phyloP scores from a whole-genome alignment of 805 yeast species.

The Saturnispora bothae region DNA sequence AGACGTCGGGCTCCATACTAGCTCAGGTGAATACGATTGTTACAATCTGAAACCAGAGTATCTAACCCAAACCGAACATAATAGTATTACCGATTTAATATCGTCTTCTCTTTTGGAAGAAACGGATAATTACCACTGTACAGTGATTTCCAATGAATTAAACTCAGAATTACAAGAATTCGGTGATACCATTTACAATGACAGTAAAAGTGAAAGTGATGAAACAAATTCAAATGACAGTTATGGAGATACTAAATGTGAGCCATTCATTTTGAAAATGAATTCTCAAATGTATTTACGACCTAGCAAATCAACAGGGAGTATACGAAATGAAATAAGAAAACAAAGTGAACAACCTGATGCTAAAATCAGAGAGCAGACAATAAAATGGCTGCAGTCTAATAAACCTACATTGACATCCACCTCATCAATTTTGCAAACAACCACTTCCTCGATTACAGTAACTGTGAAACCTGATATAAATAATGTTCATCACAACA shows the following conservation, averaged over 20 bases:
- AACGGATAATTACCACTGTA: constrained; percentile 10
- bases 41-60: not conserved
- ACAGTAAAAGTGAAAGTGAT: not conserved
- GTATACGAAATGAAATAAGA: constrained; percentile 17
- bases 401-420: constrained; percentile 12
- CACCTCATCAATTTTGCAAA: not conserved
- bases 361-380: constrained; percentile 20
- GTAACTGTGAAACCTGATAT: too few relatives aligned
- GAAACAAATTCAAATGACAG: constrained; percentile 15
- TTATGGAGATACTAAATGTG: constrained; percentile 19
- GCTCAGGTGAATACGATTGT: not conserved
- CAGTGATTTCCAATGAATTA: not conserved
- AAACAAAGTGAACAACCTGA: not conserved
- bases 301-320: constrained; percentile 22
- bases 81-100: constrained; percentile 5
- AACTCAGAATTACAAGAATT: not conserved
- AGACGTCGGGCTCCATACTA: constrained; percentile 22
- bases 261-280: constrained; percentile 14
- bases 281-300: constrained; percentile 10
- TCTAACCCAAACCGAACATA: constrained; percentile 3
- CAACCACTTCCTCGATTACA: not conserved
- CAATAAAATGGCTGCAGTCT: constrained; percentile 25
- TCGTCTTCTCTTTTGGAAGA: constrained; percentile 18
- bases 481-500: too few relatives aligned
- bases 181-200: not conserved